These are phyloP conservation scores for Elsinoe batatas DNA, from an alignment of 2,329 filamentous ascomycete species.

Conservation along the genomic window DNA sequence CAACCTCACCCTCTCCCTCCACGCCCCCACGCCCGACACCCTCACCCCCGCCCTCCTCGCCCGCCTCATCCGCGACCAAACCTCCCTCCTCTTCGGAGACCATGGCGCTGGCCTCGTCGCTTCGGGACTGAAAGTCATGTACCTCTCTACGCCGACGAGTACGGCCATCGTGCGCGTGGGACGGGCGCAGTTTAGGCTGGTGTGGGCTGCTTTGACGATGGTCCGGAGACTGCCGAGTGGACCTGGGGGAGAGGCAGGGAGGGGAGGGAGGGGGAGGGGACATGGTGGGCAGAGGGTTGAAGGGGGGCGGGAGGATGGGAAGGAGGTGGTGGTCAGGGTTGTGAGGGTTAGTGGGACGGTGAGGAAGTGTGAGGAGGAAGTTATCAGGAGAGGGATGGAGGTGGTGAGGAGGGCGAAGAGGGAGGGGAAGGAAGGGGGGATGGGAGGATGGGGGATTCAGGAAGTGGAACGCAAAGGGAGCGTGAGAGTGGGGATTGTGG, in stretches of 20 bases:
- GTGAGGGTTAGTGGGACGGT: constrained; percentile 88
- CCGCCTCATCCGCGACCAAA: constrained; percentile 59
- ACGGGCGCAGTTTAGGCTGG: constrained; percentile 70
- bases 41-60: constrained; percentile 58
- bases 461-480: neutral
- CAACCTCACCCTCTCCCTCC: constrained; percentile 59
- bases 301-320: constrained; percentile 53
- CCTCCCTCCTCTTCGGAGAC: constrained; percentile 72
- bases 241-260: constrained; percentile 56
- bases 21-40: constrained; percentile 65
- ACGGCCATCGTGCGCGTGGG: constrained; percentile 84
- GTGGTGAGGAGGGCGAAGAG: constrained; percentile 59
- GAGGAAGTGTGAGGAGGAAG: constrained; percentile 81
- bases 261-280: constrained; percentile 83
- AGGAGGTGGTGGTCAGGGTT: constrained; percentile 70
- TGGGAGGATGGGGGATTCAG: constrained; percentile 18
- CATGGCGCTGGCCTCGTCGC: constrained; percentile 71
- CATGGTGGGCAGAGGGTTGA: constrained; percentile 55
- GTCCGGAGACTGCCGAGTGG: constrained; percentile 65
- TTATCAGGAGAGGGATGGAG: constrained; percentile 64
- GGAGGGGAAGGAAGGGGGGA: constrained; percentile 18
- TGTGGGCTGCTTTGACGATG: constrained; percentile 83
- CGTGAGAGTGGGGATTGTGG: constrained; percentile 30
- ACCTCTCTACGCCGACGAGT: constrained; percentile 81
- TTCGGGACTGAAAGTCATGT: constrained; percentile 63